Percentiles rank a stretch among this genome's conserved stretches.
These are phyloP conservation scores for Colletotrichum eleusines DNA, from an alignment of 2,329 filamentous ascomycete genomes.

Conservation along the genomic window DNA sequence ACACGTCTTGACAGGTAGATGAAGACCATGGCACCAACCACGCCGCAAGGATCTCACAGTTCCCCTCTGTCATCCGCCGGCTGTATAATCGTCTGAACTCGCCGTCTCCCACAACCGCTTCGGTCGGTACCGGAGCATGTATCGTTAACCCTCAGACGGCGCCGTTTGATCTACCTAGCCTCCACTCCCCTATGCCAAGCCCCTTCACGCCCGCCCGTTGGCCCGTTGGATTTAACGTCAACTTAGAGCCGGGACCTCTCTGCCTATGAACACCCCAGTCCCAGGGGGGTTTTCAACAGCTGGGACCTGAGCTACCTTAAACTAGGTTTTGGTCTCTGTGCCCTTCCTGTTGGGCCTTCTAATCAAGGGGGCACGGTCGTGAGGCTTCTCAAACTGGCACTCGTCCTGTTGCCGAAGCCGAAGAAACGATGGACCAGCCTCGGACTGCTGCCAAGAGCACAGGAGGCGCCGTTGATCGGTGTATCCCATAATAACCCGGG, in stretches of 20 bases:
- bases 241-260: slow-evolving; percentile 9
- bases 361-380: not conserved
- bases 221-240: slow-evolving; percentile 12
- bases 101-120: not conserved
- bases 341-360: not conserved
- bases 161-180: slow-evolving; percentile 31
- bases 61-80: not conserved
- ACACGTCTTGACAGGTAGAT: not conserved
- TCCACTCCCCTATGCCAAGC: slow-evolving; percentile 21
- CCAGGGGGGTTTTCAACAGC: slow-evolving; percentile 21
- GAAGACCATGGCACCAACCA: not conserved
- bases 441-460: slow-evolving; percentile 18
- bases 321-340: slow-evolving; percentile 17
- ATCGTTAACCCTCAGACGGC: slow-evolving; percentile 25
- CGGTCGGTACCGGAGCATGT: not conserved
- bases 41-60: not conserved
- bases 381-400: not conserved
- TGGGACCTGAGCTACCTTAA: not conserved
- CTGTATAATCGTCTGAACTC: slow-evolving; percentile 24
- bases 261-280: not conserved
- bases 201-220: slow-evolving; percentile 7
- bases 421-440: slow-evolving; percentile 24
- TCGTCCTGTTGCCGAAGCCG: slow-evolving; percentile 4
- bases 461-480: slow-evolving; percentile 22
- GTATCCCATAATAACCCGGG: slow-evolving; percentile 15